Base-by-base conservation (phyloP, 176 grass and related monocot genomes). In the Themeda triandra region DNA sequence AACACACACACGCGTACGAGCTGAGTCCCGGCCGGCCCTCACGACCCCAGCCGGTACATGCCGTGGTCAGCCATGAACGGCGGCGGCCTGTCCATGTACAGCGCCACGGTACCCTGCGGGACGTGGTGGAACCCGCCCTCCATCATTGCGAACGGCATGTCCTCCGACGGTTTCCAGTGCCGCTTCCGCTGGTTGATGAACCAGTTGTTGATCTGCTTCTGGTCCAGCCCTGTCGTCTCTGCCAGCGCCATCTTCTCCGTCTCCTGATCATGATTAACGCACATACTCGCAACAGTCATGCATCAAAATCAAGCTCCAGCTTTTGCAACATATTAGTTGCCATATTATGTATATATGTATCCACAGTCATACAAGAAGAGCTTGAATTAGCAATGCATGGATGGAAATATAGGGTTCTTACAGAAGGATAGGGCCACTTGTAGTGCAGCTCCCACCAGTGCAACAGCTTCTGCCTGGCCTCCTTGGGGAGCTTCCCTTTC, bases 151-250 rank as follows among this genome's bases (percentile, higher is more conserved):
- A 89, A 83, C 56, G 91, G 89, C 89, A 82, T 76, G 35, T 81
- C 96, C 69, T 87, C 96, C 53, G 96, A 77, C 8, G 73, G 93
- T 73, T 90, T 98, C 96, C 96, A 98, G 66, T 98, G 96, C 72
- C 96, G 68, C 86, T 98, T 98, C 85, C 96, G 71, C 87, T 98
- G 96, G 88, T 98, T 98, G 84, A 98, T 95, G 89, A 98, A 98
- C 96, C 96, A 98, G 83, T 98, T 98, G 83, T 93, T 98, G 84
- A 98, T 93, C 90, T 98, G 96, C 76, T 93, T 98, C 86, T 90
- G 93, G 85, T 95, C 91, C 33, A 98, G 91, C n/a, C 96, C 93
- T 0, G 96, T 98, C 19, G 93, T 51, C 80, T 95, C 85, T 19
- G 91, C 96, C 63, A 98, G 69, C 65, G 87, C 87, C 4, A 87